phyloP scores from a whole-genome alignment of 805 yeast species.

The Nakazawaea ishiwadae region DNA sequence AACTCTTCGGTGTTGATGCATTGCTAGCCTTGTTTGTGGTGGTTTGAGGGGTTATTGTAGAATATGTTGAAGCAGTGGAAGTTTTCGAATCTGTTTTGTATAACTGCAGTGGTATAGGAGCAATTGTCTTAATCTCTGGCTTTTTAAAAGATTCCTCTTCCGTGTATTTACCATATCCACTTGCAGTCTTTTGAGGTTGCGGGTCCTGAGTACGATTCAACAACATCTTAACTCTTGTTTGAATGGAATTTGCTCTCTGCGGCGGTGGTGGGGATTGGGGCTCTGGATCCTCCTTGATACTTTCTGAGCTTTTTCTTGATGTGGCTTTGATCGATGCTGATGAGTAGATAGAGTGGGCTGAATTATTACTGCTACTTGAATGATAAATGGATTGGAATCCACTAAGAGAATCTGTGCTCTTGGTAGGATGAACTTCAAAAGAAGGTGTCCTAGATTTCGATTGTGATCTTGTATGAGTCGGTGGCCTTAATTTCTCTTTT shows the following conservation, averaged over 20 bases:
- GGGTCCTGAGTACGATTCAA: constrained; percentile 37
- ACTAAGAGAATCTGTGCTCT: constrained; percentile 4
- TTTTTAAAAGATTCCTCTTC: constrained; percentile 22
- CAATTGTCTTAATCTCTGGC: constrained; percentile 1
- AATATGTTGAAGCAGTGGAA: constrained; percentile 8
- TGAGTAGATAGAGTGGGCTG: constrained; percentile 3
- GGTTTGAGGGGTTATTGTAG: constrained; percentile 12
- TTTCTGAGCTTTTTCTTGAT: constrained; percentile 12
- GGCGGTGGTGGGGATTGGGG: neutral
- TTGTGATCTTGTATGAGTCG: constrained; percentile 3
- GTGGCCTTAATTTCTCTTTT: constrained; percentile 7
- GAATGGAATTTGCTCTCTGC: constrained; percentile 36
- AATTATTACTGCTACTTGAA: constrained; percentile 7
- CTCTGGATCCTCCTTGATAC: constrained; percentile 6
- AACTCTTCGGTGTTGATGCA: constrained; percentile 14
- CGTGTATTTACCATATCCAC: constrained; percentile 79
- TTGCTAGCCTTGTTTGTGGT: constrained; percentile 13
- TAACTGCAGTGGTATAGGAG: constrained; percentile 1
- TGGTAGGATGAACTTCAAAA: constrained; percentile 4
- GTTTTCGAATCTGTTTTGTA: constrained; percentile 5
- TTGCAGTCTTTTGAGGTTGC: constrained; percentile 57
- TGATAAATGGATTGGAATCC: constrained; percentile 9
- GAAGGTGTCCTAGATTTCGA: constrained; percentile 13
- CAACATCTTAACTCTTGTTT: constrained; percentile 49
- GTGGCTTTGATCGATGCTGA: neutral